These are phyloP conservation scores for Penicillium thymicola DNA, from an alignment of 2,329 filamentous ascomycete genomes.

Conservation along the genomic window DNA sequence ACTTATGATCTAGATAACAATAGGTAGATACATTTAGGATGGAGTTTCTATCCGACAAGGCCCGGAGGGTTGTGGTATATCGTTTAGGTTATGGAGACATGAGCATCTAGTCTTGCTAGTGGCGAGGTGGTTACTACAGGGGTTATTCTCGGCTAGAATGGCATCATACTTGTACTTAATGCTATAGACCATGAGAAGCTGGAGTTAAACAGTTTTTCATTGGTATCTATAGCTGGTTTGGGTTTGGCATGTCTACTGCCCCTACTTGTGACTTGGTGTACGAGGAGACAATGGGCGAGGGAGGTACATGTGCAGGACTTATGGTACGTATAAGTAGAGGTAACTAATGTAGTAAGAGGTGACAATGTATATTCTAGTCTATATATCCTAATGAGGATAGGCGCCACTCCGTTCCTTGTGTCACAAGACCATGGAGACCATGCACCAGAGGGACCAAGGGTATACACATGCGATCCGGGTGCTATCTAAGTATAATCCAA, in stretches of 20 bases:
- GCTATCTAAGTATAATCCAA: background rate
- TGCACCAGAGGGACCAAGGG: background rate
- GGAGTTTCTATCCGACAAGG: background rate
- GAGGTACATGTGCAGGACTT: background rate
- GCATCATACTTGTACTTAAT: background rate
- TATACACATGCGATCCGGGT: background rate
- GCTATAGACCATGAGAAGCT: background rate
- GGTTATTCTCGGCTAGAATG: background rate
- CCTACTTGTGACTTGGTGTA: too few relatives aligned
- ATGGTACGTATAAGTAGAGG: background rate
- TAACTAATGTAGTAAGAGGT: background rate
- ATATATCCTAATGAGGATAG: background rate
- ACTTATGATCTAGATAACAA: background rate
- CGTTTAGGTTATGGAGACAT: background rate
- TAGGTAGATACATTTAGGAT: background rate
- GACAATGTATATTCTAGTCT: background rate
- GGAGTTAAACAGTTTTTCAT: background rate
- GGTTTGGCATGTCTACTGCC: background rate
- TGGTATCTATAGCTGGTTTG: background rate
- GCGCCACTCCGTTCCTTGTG: background rate
- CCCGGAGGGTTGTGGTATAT: background rate
- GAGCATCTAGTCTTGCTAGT: background rate
- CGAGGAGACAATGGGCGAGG: background rate
- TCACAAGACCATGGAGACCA: background rate
- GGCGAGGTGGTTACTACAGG: too few relatives aligned